phyloP scores from a whole-genome alignment of 2,329 filamentous ascomycete genomes.

The Aureobasidium sp. region DNA sequence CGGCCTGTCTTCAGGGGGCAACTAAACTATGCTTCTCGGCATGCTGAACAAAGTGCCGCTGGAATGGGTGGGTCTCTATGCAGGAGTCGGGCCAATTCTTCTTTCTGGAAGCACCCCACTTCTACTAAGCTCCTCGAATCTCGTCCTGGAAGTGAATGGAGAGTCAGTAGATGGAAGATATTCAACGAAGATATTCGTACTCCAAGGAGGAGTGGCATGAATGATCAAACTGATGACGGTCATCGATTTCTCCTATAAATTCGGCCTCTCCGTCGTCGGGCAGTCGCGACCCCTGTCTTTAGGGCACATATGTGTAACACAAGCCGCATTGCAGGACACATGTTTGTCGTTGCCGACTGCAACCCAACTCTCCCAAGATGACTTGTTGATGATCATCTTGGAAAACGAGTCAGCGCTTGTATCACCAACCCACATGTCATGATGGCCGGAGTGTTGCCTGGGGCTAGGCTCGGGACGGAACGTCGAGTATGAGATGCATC shows the following conservation, averaged over 20 bases:
- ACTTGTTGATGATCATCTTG: neutral
- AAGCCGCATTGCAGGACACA: neutral
- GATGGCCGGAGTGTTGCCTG: neutral
- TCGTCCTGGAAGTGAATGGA: neutral
- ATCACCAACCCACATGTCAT: neutral
- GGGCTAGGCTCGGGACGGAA: neutral
- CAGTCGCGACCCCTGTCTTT: neutral
- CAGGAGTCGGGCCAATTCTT: conserved; percentile 4
- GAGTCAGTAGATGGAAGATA: neutral
- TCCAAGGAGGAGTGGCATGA: neutral
- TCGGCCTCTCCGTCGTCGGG: neutral
- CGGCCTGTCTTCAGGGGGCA: too few species aligned
- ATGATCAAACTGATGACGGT: neutral
- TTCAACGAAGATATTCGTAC: neutral
- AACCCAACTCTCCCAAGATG: neutral
- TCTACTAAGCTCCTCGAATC: too few species aligned
- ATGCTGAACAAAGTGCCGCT: neutral
- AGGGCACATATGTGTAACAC: neutral
- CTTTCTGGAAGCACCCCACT: neutral
- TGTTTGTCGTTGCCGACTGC: neutral
- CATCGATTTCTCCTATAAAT: neutral
- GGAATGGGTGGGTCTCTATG: conserved; percentile 3
- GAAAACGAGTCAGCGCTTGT: neutral
- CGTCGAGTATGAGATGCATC: neutral
- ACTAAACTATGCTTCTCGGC: too few species aligned